A percentile compares a stretch with the other conserved stretches of the same genome.
phyloP scores from a whole-genome alignment of 148 eudicot genomes.

The Heliosperma pusillum region DNA sequence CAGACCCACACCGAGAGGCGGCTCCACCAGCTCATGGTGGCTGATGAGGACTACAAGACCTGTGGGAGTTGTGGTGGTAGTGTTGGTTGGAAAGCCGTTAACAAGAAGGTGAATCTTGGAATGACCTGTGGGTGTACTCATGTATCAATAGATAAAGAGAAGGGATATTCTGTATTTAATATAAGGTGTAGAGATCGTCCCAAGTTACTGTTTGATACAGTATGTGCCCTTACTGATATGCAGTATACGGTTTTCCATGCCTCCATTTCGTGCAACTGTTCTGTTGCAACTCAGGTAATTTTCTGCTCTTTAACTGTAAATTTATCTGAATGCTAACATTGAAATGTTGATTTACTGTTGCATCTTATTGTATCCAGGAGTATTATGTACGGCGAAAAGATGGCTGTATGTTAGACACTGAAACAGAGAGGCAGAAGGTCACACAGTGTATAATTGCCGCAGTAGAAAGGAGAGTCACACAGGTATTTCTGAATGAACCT shows the following conservation, averaged over 20 bases:
- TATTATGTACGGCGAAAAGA: slow-evolving; percentile 66
- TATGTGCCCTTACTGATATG: slow-evolving; percentile 74
- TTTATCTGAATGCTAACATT: background rate
- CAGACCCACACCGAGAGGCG: slow-evolving; percentile 71
- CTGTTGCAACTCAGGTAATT: slow-evolving; percentile 61
- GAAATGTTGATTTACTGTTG: background rate
- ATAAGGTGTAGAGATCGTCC: slow-evolving; percentile 68
- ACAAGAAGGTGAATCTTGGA: background rate
- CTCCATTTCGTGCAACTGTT: slow-evolving; percentile 46
- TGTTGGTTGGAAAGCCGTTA: background rate
- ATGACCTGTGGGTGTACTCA: slow-evolving; percentile 30
- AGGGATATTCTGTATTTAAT: slow-evolving; percentile 60
- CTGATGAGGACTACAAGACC: slow-evolving; percentile 48
- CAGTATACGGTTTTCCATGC: slow-evolving; percentile 83
- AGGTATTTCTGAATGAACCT: slow-evolving; percentile 49
- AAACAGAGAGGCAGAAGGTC: slow-evolving; percentile 50
- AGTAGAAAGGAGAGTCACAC: slow-evolving; percentile 67
- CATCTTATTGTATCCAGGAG: slow-evolving; percentile 43
- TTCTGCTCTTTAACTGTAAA: background rate
- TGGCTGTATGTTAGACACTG: slow-evolving; percentile 51
- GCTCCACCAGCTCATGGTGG: slow-evolving; percentile 84
- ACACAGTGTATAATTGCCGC: slow-evolving; percentile 66
- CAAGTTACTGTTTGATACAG: slow-evolving; percentile 77
- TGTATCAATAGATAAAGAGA: slow-evolving; percentile 56
- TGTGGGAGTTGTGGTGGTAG: slow-evolving; percentile 29